Percentiles rank a stretch among this genome's conserved stretches.
phyloP scores from a whole-genome alignment of 495 filamentous ascomycete genomes.

The Aspergillus saccharolyticus region DNA sequence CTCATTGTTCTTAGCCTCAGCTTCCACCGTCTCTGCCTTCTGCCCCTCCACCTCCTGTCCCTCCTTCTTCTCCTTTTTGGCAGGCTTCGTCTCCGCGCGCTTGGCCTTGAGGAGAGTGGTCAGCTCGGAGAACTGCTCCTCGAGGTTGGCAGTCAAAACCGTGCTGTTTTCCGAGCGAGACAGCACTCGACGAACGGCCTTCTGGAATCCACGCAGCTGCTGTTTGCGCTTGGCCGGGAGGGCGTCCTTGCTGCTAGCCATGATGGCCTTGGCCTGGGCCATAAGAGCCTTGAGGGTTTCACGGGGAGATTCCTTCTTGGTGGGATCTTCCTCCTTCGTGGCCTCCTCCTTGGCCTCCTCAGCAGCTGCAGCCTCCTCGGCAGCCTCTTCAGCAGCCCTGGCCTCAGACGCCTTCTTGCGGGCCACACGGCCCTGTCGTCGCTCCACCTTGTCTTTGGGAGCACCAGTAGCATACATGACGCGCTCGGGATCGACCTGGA shows the following conservation, averaged over 20 bases:
- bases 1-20: background rate
- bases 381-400: slow-evolving; percentile 21
- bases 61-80: slow-evolving; percentile 3
- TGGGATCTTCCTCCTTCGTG: slow-evolving; percentile 18
- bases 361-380: slow-evolving; percentile 21
- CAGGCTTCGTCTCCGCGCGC: slow-evolving; percentile 23
- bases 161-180: slow-evolving; percentile 42
- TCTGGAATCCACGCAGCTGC: slow-evolving; percentile 54
- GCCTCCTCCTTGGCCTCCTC: slow-evolving; percentile 26
- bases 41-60: slow-evolving; percentile 20
- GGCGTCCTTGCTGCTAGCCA: slow-evolving; percentile 43
- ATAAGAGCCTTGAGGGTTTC: slow-evolving; percentile 49
- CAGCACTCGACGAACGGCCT: slow-evolving; percentile 49
- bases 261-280: slow-evolving; percentile 48
- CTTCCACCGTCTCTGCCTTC: background rate
- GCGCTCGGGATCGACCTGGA: slow-evolving; percentile 84
- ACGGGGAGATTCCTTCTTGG: slow-evolving; percentile 28
- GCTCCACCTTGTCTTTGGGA: slow-evolving; percentile 52
- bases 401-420: slow-evolving; percentile 23
- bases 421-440: slow-evolving; percentile 34
- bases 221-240: slow-evolving; percentile 58
- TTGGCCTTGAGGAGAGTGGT: slow-evolving; percentile 40
- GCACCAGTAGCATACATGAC: slow-evolving; percentile 84
- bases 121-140: slow-evolving; percentile 48
- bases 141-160: slow-evolving; percentile 43